Base-by-base conservation (phyloP, 495 filamentous ascomycete species). In the Penicillium turbatum region DNA sequence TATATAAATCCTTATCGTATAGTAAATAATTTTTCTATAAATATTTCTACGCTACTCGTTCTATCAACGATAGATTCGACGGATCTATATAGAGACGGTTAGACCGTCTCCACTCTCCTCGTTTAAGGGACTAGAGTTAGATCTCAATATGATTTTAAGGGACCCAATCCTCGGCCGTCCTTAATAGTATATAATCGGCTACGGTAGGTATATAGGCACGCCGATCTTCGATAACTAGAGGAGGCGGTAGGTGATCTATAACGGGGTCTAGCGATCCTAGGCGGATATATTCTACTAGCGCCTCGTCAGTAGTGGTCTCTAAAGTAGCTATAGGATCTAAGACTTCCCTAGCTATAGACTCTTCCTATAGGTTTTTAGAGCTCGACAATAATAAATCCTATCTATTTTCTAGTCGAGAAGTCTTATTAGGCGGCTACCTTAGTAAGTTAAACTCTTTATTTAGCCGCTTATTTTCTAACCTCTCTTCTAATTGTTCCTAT, bases 11-110 rank as follows among this genome's bases (percentile, higher is more conserved):
- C 54, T 40, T 43, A 39, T 57, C 46, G 39, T 61, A 61, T 46
- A 57, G 50, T 34, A 41, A 59, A 53, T 62, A 62, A 42, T 57
- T 35, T 21, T 62, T 62, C 51, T 42, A 48, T 38, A 42, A 52
- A 54, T 62, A 62, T 48, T 62, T 62, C 41, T 21, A 49, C 38
- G 54, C 59, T 36, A 52, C 51, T 38, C 50, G 51, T 52, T 57
- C 54, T 17, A 62, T 13, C 9, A 31, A 51, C 35, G 54, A 62
- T 45, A 47, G 50, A 49, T 62, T 42, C 6, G 51, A 57, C 12
- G 32, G 54, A 52, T 57, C 31, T 9, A 62, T 47, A 29, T 31
- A 40, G 44, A 61, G 43, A 46, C 39, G 32, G 17, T 61, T 46
- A 35, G 51, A 61, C 26, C 30, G 48, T 19, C 39, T 61, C 58